phyloP scores from a whole-genome alignment of 1,284 basidiomycete genomes.

The Cutaneotrichosporon mucoides region DNA sequence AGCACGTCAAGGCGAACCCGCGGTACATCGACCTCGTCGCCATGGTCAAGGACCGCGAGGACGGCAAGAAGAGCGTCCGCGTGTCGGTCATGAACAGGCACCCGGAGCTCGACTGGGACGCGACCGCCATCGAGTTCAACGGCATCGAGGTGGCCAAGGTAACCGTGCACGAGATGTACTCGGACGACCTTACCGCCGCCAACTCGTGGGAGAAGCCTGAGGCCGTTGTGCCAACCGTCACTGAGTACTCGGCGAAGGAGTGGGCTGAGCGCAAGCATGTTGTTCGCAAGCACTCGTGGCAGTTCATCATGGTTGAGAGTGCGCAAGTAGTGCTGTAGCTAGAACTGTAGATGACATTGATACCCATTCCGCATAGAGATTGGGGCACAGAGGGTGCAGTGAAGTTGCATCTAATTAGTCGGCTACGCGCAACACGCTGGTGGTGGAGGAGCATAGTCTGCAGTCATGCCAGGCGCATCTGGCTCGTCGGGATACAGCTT shows the following conservation, averaged over 20 bases:
- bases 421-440: not conserved
- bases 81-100: slow-evolving; percentile 34
- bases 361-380: too few species aligned
- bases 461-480: not conserved
- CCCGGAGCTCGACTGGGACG: slow-evolving; percentile 27
- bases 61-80: slow-evolving; percentile 14
- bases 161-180: slow-evolving; percentile 7
- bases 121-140: slow-evolving; percentile 18
- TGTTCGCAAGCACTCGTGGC: slow-evolving; percentile 42
- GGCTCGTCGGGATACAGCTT: slow-evolving; percentile 52
- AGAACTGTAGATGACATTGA: too few species aligned
- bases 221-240: slow-evolving; percentile 26
- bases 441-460: not conserved
- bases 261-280: slow-evolving; percentile 23
- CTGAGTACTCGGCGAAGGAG: slow-evolving; percentile 18
- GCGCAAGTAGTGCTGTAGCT: not conserved
- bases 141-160: slow-evolving; percentile 25
- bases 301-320: slow-evolving; percentile 5
- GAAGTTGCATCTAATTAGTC: too few species aligned
- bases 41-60: slow-evolving; percentile 15
- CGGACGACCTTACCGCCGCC: slow-evolving; percentile 26
- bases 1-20: slow-evolving; percentile 23
- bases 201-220: slow-evolving; percentile 16
- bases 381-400: too few species aligned
- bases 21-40: slow-evolving; percentile 33